A percentile compares a stretch with the other conserved stretches of the same genome.
Conservation (phyloP, 2,329 filamentous ascomycete genomes). For the Neopestalotiopsis clavispora region DNA sequence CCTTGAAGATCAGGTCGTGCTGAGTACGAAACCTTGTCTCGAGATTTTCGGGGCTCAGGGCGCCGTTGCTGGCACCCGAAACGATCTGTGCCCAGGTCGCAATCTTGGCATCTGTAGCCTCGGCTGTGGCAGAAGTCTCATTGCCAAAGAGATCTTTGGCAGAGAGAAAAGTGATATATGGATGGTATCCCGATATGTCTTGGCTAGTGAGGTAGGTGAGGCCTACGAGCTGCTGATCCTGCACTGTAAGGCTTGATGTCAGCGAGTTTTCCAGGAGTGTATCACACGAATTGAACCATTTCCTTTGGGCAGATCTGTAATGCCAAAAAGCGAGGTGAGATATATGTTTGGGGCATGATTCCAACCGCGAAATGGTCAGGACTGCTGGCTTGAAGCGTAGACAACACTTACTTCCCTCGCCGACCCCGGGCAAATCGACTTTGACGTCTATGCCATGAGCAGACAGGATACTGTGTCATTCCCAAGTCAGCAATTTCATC, state of each 20-base stretch:
- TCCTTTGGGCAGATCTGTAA: too few species aligned
- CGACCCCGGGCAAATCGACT: constrained; percentile 51
- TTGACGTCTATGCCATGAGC: constrained; percentile 43
- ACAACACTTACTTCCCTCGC: constrained; percentile 33
- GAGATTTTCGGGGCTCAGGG: constrained; percentile 24
- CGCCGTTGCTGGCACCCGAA: constrained; percentile 20
- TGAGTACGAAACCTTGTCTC: constrained; percentile 32
- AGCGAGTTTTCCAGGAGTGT: neutral
- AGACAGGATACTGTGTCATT: constrained; percentile 35
- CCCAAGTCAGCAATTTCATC: neutral
- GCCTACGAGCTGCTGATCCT: constrained; percentile 46
- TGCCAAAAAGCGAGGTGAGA: too few species aligned
- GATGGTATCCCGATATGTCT: constrained; percentile 17
- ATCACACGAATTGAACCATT: neutral
- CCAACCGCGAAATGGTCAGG: neutral
- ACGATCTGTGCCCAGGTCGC: constrained; percentile 28
- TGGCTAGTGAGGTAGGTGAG: constrained; percentile 22
- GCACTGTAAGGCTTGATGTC: constrained; percentile 38
- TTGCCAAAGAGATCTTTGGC: constrained; percentile 32
- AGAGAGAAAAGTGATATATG: constrained; percentile 17
- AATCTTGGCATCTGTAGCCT: constrained; percentile 23
- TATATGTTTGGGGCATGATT: too few species aligned
- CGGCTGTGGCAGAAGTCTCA: constrained; percentile 27
- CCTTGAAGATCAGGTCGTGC: constrained; percentile 47
- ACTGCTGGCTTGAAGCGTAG: neutral